Conservation (phyloP, 768 basidiomycete genomes). For the Obba rivulosa region DNA sequence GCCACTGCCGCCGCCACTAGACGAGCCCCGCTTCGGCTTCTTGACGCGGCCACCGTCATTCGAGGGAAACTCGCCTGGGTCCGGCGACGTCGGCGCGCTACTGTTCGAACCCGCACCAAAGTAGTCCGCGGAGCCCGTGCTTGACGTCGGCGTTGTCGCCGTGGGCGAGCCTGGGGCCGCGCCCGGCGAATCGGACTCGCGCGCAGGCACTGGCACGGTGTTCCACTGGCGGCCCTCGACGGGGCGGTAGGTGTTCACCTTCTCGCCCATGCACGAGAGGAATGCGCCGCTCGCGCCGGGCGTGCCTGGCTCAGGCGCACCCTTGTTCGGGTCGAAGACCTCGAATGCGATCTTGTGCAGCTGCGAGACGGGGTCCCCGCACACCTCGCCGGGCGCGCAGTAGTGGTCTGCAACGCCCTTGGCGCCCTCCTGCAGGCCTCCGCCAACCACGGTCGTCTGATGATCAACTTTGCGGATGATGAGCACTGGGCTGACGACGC, state of each 20-base stretch:
- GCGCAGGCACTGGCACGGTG: slow-evolving; percentile 28
- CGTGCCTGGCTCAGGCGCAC: slow-evolving; percentile 68
- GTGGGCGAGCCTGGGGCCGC: slow-evolving; percentile 66
- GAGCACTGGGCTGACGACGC: slow-evolving; percentile 87
- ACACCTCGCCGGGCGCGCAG: slow-evolving; percentile 79
- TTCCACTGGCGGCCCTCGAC: slow-evolving; percentile 78
- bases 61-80: slow-evolving; percentile 61
- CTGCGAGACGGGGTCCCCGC: slow-evolving; percentile 92
- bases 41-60: slow-evolving; percentile 85
- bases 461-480: slow-evolving; percentile 94
- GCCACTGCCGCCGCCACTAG: slow-evolving; percentile 55
- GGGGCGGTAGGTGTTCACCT: slow-evolving; percentile 86
- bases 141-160: slow-evolving; percentile 47
- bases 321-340: slow-evolving; percentile 70
- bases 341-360: slow-evolving; percentile 95
- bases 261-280: slow-evolving; percentile 89
- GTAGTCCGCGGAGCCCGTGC: slow-evolving; percentile 48
- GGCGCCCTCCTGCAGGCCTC: slow-evolving; percentile 82
- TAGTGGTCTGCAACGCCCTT: slow-evolving; percentile 82
- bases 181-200: slow-evolving; percentile 31
- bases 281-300: slow-evolving; percentile 79
- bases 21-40: slow-evolving; percentile 72
- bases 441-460: slow-evolving; percentile 85
- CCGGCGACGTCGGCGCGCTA: slow-evolving; percentile 68
- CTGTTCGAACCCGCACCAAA: slow-evolving; percentile 49